A percentile compares a stretch with the other conserved stretches of the same genome.
These are phyloP conservation scores for bread wheat (Triticum aestivum) DNA, from an alignment of 176 grass and related monocot genomes.

Conservation along the genomic window DNA sequence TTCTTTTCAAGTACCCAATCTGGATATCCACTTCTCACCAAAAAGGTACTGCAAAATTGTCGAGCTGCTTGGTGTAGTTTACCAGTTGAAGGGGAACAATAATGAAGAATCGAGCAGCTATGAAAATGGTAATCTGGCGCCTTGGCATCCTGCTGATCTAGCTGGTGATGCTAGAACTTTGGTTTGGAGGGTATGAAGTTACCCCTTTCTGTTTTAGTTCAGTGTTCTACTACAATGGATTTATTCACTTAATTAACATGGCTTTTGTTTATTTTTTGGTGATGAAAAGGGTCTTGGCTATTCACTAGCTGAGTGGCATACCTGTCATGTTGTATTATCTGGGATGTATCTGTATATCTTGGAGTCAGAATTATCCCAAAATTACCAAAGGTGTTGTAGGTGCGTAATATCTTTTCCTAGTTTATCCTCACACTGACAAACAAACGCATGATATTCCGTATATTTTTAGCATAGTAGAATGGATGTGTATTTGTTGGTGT, in stretches of 20 bases:
- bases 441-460: neutral
- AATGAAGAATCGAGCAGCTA: conserved; percentile 44
- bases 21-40: conserved; percentile 89
- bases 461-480: conserved; percentile 1
- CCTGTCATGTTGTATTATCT: conserved; percentile 86
- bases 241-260: conserved; percentile 3
- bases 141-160: conserved; percentile 93
- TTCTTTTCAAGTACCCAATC: conserved; percentile 96
- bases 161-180: conserved; percentile 85
- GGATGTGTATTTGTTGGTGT: conserved; percentile 15
- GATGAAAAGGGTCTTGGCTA: conserved; percentile 70
- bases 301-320: conserved; percentile 91
- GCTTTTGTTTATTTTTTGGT: conserved; percentile 22
- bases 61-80: conserved; percentile 70
- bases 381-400: conserved; percentile 86
- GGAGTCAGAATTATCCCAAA: conserved; percentile 72
- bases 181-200: conserved; percentile 88
- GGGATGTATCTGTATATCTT: conserved; percentile 93
- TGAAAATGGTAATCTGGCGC: conserved; percentile 41
- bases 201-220: neutral
- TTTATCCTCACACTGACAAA: neutral
- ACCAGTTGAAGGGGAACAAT: conserved; percentile 49
- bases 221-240: conserved; percentile 1
- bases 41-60: conserved; percentile 79
- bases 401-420: conserved; percentile 40